These are phyloP conservation scores for Telfairia occidentalis DNA, from an alignment of 331 rosid genomes.

Conservation along the genomic window DNA sequence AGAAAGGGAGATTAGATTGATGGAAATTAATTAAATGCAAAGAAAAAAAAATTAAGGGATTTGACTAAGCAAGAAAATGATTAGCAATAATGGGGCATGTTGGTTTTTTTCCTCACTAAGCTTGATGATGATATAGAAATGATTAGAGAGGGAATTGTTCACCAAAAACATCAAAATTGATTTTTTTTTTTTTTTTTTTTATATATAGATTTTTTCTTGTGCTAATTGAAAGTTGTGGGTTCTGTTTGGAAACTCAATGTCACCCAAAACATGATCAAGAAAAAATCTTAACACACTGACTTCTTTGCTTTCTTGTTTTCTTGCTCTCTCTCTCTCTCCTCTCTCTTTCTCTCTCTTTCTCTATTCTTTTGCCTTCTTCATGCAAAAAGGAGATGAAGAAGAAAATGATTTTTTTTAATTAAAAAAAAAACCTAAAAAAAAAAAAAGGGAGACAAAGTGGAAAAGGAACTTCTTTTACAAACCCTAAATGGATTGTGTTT, in stretches of 20 bases:
- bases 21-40: conserved; percentile 4
- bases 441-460: conserved; percentile 4
- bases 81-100: conserved; percentile 13
- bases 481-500: conserved; percentile 9
- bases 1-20: conserved; percentile 2
- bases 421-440: background rate
- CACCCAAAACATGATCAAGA: conserved; percentile 78
- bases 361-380: background rate
- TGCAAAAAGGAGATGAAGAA: background rate
- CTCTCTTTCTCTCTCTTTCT: background rate
- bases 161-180: background rate
- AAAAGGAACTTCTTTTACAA: conserved; percentile 7
- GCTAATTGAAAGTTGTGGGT: conserved; percentile 18
- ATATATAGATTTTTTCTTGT: conserved; percentile 1
- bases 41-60: background rate
- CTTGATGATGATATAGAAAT: conserved; percentile 49
- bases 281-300: conserved; percentile 36
- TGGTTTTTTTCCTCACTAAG: conserved; percentile 37
- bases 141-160: conserved; percentile 36
- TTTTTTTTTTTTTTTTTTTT: background rate
- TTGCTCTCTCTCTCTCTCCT: background rate
- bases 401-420: background rate
- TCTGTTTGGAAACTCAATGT: conserved; percentile 30
- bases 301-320: conserved; percentile 63
- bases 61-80: conserved; percentile 9